Evolutionary conservation across 129 eudicot genomes (phyloP), one percentile per base, ranked within the genome.

Genomic region (Arctium minus): DNA sequence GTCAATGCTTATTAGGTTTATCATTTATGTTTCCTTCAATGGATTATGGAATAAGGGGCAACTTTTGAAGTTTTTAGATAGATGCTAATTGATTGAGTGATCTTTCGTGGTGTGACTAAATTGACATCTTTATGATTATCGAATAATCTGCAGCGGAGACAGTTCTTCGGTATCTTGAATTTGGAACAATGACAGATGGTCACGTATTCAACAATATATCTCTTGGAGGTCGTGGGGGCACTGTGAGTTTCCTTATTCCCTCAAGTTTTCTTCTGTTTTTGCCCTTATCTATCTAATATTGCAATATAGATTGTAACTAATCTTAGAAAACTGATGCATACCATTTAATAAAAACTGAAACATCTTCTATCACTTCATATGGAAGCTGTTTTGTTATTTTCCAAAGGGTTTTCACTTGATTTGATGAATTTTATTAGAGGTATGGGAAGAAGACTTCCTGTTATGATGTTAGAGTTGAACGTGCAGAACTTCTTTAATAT

Each of bases 151-250:
- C 73, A 76, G 76, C 60, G 53, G 84, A 31, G 70, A 62, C 15
- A 17, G 87, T 78, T 70, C 72, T 56, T 77, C 4, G 44, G 48
- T 40, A 8, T 77, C 69, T 15, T 70, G 5, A 56, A 79, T 18
- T 64, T 35, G 31, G 67, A 64, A 22, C 65, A 79, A 95, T 95
- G 98, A 88, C 97, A 32, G 98, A 95, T 12, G 97, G 97, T 76
- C 98, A 91, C 79, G 75, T 76, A 32, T 95, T 91, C 88, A 92
- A 91, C 92, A 91, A 75, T 69, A 91, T 95, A 78, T 92, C 97
- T 50, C 98, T 92, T 36, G 89, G 91, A 22, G 98, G 98, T 65
- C 98, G 98, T 12, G 97, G 97, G 48, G 98, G 98, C 79, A 83
- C 92, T n/a, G 98, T 95, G 60, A 92, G 92, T 86, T 64, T 79